phyloP scores from a whole-genome alignment of 192 early-diverging fungal species.

The Coemansia asiatica region DNA sequence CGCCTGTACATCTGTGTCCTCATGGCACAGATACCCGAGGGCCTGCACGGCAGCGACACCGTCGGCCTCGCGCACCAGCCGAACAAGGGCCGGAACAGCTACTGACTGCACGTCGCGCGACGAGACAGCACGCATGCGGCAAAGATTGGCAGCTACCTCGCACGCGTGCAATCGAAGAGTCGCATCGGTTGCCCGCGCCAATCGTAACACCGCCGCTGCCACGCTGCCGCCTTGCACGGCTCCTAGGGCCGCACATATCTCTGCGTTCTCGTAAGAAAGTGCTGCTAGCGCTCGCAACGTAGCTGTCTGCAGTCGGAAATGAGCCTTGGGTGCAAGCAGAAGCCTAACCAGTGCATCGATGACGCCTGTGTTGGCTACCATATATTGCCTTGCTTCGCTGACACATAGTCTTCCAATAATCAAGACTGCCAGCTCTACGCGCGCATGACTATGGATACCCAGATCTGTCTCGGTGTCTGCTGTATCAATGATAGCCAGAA shows the following conservation, averaged over 20 bases:
- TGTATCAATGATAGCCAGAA: slow-evolving; percentile 37
- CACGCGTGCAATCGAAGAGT: slow-evolving; percentile 38
- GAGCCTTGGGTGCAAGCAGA: slow-evolving; percentile 22
- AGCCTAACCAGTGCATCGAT: slow-evolving; percentile 36
- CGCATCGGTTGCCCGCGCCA: slow-evolving; percentile 34
- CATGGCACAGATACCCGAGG: slow-evolving; percentile 52
- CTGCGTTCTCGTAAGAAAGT: slow-evolving; percentile 49
- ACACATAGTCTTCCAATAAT: slow-evolving; percentile 46
- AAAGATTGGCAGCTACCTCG: slow-evolving; percentile 41
- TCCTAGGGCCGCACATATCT: slow-evolving; percentile 35
- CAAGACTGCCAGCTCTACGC: slow-evolving; percentile 45
- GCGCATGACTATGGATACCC: slow-evolving; percentile 34
- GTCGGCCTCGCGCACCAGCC: slow-evolving; percentile 20
- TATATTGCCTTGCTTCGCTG: slow-evolving; percentile 46
- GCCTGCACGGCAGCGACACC: slow-evolving; percentile 21
- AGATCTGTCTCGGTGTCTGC: slow-evolving; percentile 7
- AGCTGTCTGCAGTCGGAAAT: slow-evolving; percentile 39
- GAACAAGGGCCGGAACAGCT: slow-evolving; percentile 41
- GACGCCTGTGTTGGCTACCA: slow-evolving; percentile 43
- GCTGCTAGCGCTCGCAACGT: slow-evolving; percentile 41
- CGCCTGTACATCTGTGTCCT: slow-evolving; percentile 48
- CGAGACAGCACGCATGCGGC: slow-evolving; percentile 36
- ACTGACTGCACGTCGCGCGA: slow-evolving; percentile 24
- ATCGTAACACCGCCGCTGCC: slow-evolving; percentile 20
- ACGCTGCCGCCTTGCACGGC: slow-evolving; percentile 17